phyloP scores from a whole-genome alignment of 257 asterid species.

The Oldenlandia corymbosa region DNA sequence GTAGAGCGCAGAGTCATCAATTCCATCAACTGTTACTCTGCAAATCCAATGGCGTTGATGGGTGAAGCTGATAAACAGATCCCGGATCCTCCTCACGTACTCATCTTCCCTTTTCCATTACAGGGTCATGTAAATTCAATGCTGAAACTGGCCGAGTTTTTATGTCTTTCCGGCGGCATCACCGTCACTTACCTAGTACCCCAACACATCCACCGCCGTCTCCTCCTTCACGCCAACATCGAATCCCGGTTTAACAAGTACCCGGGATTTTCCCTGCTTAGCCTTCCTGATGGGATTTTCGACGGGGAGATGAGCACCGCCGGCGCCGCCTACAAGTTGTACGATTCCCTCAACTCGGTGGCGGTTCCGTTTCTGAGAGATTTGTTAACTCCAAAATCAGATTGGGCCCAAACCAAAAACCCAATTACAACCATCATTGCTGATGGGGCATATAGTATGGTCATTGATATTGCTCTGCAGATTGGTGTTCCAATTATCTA shows the following conservation, averaged over 20 bases:
- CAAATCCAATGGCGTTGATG: too few relatives aligned
- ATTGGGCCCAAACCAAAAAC: not conserved
- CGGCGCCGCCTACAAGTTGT: not conserved
- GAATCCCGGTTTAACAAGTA: constrained; percentile 13
- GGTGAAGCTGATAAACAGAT: not conserved
- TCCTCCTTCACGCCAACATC: constrained; percentile 18
- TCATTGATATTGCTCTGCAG: constrained; percentile 15
- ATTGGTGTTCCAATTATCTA: constrained; percentile 16
- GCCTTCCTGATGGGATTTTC: constrained; percentile 20
- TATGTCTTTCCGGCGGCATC: constrained; percentile 21
- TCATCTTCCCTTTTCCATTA: constrained; percentile 27
- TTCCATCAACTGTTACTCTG: too few relatives aligned
- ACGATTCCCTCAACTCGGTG: not conserved
- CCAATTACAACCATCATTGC: constrained; percentile 20
- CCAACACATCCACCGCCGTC: constrained; percentile 16
- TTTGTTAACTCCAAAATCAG: not conserved
- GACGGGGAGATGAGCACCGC: not conserved
- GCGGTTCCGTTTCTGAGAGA: constrained; percentile 23
- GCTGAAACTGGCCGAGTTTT: constrained; percentile 31
- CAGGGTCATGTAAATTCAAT: constrained; percentile 35
- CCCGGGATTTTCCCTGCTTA: constrained; percentile 11
- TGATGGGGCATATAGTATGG: constrained; percentile 13
- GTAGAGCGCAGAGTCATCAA: too few relatives aligned
- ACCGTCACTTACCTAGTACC: constrained; percentile 21
- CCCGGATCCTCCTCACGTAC: constrained; percentile 17